Conservation (phyloP, 73 alveolate species). For the Paraurostyla sp. region DNA sequence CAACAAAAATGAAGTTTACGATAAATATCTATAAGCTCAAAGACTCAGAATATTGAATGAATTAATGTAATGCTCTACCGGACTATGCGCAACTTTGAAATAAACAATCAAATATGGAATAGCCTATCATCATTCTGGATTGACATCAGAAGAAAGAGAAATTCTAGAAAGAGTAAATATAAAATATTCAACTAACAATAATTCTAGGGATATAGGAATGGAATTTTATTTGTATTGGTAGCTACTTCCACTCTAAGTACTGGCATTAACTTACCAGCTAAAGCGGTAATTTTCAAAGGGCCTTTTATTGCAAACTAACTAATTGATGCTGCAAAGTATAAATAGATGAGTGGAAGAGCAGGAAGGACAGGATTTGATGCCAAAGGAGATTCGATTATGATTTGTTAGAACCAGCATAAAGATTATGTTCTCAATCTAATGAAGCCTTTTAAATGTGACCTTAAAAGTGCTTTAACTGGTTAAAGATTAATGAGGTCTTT, state of each 20-base stretch:
- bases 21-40: neutral
- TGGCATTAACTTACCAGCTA: conserved; percentile 88
- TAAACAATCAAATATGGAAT: conserved; percentile 79
- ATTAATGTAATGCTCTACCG: conserved; percentile 57
- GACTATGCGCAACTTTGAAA: conserved; percentile 66
- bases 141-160: conserved; percentile 83
- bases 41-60: neutral
- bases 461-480: conserved; percentile 49
- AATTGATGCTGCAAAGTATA: conserved; percentile 73
- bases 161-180: conserved; percentile 68
- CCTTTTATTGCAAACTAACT: conserved; percentile 75
- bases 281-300: conserved; percentile 74
- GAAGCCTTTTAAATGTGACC: conserved; percentile 43
- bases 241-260: conserved; percentile 89
- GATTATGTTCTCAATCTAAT: conserved; percentile 7
- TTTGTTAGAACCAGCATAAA: neutral
- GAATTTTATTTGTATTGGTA: conserved; percentile 49
- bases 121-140: conserved; percentile 87
- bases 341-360: conserved; percentile 91
- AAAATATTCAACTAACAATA: neutral
- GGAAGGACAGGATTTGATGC: conserved; percentile 86
- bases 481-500: conserved; percentile 61
- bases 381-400: conserved; percentile 78
- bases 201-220: conserved; percentile 71
- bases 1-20: conserved; percentile 9